Base-by-base conservation (phyloP, 768 basidiomycete genomes). In the Daedaleopsis sinensis region DNA sequence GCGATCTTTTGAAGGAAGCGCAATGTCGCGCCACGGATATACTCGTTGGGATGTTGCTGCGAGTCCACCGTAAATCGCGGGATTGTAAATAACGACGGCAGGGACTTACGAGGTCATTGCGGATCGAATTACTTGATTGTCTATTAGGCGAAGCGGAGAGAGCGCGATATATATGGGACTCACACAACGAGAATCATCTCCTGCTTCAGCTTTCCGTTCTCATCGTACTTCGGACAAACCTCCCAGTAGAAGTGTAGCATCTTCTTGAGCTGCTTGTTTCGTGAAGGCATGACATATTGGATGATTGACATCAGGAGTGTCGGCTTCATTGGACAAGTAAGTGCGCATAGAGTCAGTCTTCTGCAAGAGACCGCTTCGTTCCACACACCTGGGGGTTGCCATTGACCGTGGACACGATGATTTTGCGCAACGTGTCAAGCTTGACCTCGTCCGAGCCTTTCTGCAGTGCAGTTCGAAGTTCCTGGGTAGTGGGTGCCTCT, bases 101-200 rank as follows among this genome's bases (percentile, higher is more conserved):
- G 38, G 24, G 10, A 79, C 91, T 66, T 65, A 95, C 94, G 57
- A 98, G 85, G 79, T 99, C 96, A 74, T 98, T 97, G 63, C 95
- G 91, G 73, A 98, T 94, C 54, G 97, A 95, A 71, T 98, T 98
- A 65, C 94, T 96, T 69, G 38, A 23, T 11, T 42, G 58, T 52
- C 49, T 32, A 32, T 32, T 7, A 32, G 27, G 27, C 27, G 27
- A 32, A 32, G 27, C 7, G 27, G 4, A 3, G 27, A 32, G 27
- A 32, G 27, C 3, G 27, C 27, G 27, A 32, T 32, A 32, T 7
- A 32, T 32, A 32, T 32, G 27, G 53, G 18, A 86, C 93, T 73
- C 74, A 96, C 94, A 96, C 95, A 36, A 98, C 96, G 55, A 98
- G 85, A 72, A 98, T 98, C 96, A 98, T 98, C 80, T 99, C 96